A percentile compares a stretch with the other conserved stretches of the same genome.
Evolutionary conservation across 2,329 filamentous ascomycete species (phyloP).

Genomic region (Paraphoma chrysanthemicola): DNA sequence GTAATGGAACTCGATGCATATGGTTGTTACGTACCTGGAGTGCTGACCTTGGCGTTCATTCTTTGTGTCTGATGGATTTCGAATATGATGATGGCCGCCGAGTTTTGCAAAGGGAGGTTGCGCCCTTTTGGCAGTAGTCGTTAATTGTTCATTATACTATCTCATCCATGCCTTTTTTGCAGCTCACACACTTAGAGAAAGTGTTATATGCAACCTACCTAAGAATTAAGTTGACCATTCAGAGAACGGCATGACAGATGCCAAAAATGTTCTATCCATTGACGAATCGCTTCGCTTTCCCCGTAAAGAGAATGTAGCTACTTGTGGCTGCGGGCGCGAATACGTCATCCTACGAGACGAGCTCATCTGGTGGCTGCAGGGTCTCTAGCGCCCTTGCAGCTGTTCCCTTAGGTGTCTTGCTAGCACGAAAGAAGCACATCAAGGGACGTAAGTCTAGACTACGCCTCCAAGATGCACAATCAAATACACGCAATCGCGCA

Average conservation of each 20-base stretch:
- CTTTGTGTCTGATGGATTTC: no score
- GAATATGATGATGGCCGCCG: no score
- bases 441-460: not conserved
- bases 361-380: conserved; percentile 2
- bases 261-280: not conserved
- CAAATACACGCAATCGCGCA: not conserved
- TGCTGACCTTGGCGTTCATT: no score
- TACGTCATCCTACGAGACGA: conserved; percentile 3
- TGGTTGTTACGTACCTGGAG: no score
- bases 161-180: no score
- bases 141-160: no score
- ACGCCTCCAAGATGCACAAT: not conserved
- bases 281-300: not conserved
- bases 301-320: not conserved
- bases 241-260: not conserved
- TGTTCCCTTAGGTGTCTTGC: not conserved
- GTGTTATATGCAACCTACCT: no score
- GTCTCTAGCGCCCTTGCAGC: conserved; percentile 1
- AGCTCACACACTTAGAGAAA: no score
- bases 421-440: not conserved
- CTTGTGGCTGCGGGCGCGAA: not conserved
- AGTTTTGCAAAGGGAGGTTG: no score
- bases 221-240: no score
- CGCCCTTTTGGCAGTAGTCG: no score
- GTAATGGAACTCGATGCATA: no score